Conservation (phyloP, 192 early-diverging fungal genomes). For the Gonapodya sp. region DNA sequence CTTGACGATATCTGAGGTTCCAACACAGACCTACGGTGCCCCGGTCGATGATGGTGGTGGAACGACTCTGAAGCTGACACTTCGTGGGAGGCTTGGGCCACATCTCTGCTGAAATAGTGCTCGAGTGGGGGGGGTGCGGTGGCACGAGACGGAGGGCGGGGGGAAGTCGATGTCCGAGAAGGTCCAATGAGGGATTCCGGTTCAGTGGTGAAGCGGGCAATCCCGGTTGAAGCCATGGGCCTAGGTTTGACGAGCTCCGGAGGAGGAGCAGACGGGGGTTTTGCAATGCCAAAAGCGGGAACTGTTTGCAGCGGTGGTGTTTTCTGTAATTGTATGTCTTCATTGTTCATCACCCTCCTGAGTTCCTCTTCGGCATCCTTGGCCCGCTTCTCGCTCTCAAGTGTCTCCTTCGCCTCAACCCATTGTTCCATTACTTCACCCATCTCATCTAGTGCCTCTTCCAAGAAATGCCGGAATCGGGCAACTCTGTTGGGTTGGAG, state of each 20-base stretch:
- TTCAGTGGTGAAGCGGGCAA: neutral
- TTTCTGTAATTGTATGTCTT: neutral
- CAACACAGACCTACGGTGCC: neutral
- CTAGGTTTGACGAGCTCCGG: neutral
- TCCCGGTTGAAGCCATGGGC: neutral
- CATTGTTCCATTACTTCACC: constrained; percentile 52
- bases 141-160: neutral
- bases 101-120: neutral
- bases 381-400: neutral
- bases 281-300: neutral
- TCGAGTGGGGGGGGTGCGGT: neutral
- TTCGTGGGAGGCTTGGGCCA: neutral
- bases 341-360: neutral
- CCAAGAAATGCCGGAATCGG: constrained; percentile 67
- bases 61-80: neutral
- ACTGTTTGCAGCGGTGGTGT: neutral
- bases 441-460: constrained; percentile 85
- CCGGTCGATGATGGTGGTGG: neutral
- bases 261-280: neutral
- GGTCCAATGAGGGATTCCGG: neutral
- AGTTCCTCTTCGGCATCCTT: neutral
- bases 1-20: neutral
- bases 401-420: neutral
- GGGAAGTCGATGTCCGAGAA: neutral
- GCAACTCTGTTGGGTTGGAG: constrained; percentile 24